phyloP scores from a whole-genome alignment of 2,329 filamentous ascomycete genomes.

The Phaeophleospora eucalypticola region DNA sequence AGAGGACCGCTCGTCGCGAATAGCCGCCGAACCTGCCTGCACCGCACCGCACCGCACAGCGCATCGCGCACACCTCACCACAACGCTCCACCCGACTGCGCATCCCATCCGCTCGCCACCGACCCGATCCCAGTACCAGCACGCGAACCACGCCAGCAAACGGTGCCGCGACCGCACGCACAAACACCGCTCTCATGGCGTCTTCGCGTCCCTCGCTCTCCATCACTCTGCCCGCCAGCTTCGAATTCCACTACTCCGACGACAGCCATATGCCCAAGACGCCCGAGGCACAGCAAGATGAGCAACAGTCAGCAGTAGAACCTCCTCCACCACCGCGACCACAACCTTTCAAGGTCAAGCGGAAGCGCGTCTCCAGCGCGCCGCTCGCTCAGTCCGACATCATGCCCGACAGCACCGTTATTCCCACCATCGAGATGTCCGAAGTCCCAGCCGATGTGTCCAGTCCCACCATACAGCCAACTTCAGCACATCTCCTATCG shows the following conservation, averaged over 20 bases:
- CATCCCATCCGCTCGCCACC: background rate
- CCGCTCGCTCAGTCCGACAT: constrained; percentile 16
- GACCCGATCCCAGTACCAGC: background rate
- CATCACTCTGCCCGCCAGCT: constrained; percentile 48
- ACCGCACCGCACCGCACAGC: background rate
- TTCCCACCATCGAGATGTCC: constrained; percentile 50
- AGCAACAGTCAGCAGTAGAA: constrained; percentile 28
- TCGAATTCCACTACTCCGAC: constrained; percentile 45
- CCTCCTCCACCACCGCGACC: constrained; percentile 44
- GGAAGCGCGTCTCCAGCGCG: constrained; percentile 37
- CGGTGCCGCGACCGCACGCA: background rate
- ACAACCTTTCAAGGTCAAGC: constrained; percentile 47
- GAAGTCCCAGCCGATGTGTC: constrained; percentile 31
- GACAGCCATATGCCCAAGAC: constrained; percentile 43
- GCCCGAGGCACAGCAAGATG: constrained; percentile 32
- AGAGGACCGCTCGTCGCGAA: background rate
- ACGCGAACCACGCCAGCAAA: background rate
- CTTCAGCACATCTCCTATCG: constrained; percentile 39
- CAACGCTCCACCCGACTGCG: background rate
- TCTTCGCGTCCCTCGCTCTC: constrained; percentile 45
- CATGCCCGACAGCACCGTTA: constrained; percentile 31
- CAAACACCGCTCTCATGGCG: constrained; percentile 21
- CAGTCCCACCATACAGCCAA: constrained; percentile 28
- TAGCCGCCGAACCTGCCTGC: background rate
- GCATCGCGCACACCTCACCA: background rate